Evolutionary conservation across 768 basidiomycete genomes (phyloP).

Genomic region (Psilocybe azurescens): DNA sequence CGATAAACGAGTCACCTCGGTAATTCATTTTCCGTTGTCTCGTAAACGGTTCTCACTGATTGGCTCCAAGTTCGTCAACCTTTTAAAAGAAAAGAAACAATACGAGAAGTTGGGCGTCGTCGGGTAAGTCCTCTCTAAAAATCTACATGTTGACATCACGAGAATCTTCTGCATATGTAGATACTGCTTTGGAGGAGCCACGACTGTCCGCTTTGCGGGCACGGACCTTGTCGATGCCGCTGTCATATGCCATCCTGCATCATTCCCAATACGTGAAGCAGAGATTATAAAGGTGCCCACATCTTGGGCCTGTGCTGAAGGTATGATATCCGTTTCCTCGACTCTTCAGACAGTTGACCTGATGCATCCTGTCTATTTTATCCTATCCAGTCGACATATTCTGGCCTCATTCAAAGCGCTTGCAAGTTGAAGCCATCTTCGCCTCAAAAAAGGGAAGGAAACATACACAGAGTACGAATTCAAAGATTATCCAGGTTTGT

Average conservation of each 20-base stretch:
- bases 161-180: slow-evolving; percentile 19
- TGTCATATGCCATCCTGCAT: slow-evolving; percentile 45
- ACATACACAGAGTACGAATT: slow-evolving; percentile 45
- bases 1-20: slow-evolving; percentile 30
- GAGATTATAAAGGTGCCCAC: slow-evolving; percentile 39
- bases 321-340: slow-evolving; percentile 21
- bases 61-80: slow-evolving; percentile 35
- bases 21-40: neutral
- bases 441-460: slow-evolving; percentile 36
- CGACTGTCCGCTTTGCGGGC: slow-evolving; percentile 38
- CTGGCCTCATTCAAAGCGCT: slow-evolving; percentile 32
- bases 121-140: slow-evolving; percentile 32
- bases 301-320: slow-evolving; percentile 45
- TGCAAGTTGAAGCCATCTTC: slow-evolving; percentile 38
- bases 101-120: slow-evolving; percentile 47
- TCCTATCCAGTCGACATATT: slow-evolving; percentile 37
- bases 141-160: neutral
- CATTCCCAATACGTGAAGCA: slow-evolving; percentile 32
- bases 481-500: slow-evolving; percentile 45
- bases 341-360: neutral
- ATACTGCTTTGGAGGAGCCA: slow-evolving; percentile 46
- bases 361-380: neutral
- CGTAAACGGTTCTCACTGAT: neutral
- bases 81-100: slow-evolving; percentile 39
- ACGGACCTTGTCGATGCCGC: slow-evolving; percentile 38